These are phyloP conservation scores for Sugiyamaella sp. DNA, from an alignment of 1,139 yeast genomes.

Conservation along the genomic window DNA sequence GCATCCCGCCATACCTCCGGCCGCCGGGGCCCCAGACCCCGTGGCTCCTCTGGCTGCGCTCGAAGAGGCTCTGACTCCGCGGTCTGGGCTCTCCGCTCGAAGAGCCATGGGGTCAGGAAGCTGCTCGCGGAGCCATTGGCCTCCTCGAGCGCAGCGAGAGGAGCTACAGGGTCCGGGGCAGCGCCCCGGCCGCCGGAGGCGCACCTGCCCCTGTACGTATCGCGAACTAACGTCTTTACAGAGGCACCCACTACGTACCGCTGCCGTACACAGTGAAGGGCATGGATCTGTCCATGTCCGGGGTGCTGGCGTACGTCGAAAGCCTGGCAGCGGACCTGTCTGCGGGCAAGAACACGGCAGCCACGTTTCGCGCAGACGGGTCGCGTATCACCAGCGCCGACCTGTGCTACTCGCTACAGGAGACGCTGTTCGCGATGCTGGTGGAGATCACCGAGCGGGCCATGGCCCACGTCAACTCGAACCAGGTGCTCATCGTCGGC, in stretches of 20 bases:
- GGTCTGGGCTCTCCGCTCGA: too few relatives aligned
- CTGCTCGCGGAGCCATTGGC: background rate
- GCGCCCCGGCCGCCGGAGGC: background rate
- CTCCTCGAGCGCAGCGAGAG: background rate
- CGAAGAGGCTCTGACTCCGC: too few relatives aligned
- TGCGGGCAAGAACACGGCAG: slow-evolving; percentile 55
- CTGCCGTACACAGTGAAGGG: slow-evolving; percentile 97
- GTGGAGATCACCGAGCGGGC: slow-evolving; percentile 98
- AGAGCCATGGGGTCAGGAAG: background rate
- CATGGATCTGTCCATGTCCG: slow-evolving; percentile 97
- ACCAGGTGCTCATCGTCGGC: slow-evolving; percentile 91
- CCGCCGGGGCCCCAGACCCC: background rate
- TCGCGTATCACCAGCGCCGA: slow-evolving; percentile 76
- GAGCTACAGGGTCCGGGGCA: background rate
- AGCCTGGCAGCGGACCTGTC: slow-evolving; percentile 72
- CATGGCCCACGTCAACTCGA: slow-evolving; percentile 93
- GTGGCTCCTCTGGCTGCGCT: background rate
- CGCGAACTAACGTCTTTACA: slow-evolving; percentile 11
- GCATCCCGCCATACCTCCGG: background rate
- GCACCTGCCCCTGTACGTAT: background rate
- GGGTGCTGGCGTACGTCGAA: slow-evolving; percentile 85
- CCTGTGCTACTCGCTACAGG: slow-evolving; percentile 90
- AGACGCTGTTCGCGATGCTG: slow-evolving; percentile 89
- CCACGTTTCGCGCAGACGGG: slow-evolving; percentile 49
- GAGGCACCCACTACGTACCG: slow-evolving; percentile 65